A percentile compares a stretch with the other conserved stretches of the same genome.
Evolutionary conservation across 345 rosid species (phyloP).

Genomic region (Populus tremula): DNA sequence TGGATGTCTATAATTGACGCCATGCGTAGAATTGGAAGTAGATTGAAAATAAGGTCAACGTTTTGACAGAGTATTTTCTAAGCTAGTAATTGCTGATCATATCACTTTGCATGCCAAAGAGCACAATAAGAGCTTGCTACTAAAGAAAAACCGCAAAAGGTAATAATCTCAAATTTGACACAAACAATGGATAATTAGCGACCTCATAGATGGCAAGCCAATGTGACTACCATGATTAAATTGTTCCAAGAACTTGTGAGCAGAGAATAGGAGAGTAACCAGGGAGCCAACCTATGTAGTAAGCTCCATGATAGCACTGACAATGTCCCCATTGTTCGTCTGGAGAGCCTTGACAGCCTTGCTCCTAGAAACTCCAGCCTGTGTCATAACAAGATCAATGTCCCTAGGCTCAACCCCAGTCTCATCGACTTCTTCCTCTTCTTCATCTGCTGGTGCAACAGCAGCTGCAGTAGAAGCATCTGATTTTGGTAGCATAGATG

Average conservation of each 20-base stretch:
- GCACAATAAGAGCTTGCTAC: neutral
- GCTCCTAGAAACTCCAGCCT: conserved; percentile 65
- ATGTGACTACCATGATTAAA: neutral
- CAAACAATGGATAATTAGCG: neutral
- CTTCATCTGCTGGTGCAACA: conserved; percentile 50
- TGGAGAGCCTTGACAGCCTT: conserved; percentile 83
- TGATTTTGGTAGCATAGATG: conserved; percentile 54
- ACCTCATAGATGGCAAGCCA: neutral
- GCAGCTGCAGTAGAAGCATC: conserved; percentile 40
- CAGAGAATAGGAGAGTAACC: neutral
- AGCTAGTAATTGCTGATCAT: neutral
- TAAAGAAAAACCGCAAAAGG: neutral
- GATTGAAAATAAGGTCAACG: neutral
- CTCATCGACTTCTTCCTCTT: conserved; percentile 75
- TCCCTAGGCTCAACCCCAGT: conserved; percentile 73
- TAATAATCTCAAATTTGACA: neutral
- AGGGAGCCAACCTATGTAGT: conserved; percentile 43
- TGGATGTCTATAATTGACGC: too few relatives aligned
- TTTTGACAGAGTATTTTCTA: neutral
- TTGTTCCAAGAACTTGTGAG: neutral
- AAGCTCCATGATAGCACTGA: conserved; percentile 90
- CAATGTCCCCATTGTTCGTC: conserved; percentile 73
- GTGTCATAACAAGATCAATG: conserved; percentile 84
- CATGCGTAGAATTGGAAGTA: too few relatives aligned
- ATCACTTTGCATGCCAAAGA: neutral